Base-by-base conservation (phyloP, 2,329 filamentous ascomycete species). In the Microascus cirrosus region DNA sequence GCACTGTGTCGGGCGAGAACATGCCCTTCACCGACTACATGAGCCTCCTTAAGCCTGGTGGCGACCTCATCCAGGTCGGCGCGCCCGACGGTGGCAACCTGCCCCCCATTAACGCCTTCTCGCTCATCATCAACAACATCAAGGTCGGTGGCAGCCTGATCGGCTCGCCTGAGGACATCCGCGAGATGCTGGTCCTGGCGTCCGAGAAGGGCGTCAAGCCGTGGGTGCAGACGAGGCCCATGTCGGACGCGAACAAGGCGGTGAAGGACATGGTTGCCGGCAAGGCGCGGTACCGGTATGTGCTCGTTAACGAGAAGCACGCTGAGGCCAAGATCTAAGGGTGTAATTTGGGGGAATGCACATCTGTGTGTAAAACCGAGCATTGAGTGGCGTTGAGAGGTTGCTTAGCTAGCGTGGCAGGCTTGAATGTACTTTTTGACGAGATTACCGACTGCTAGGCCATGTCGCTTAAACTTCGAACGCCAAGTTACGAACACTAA, bases 11-110 rank as follows among this genome's bases (percentile, higher is more conserved):
- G 2, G 67, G 62, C 58, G 53, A 59, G 56, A 65, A 68, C 59
- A 85, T 89, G 81, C 85, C 85, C 0, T 66, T 89, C 25, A 67
- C 71, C 55, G 71, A 80, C 53, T 89, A 89, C 68, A 73, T 89
- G 60, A 67, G 73, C 32, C 72, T 89, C 10, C 73, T 89, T 36
- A 75, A 78, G 59, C 70, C 76, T 18, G 77, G 81, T 54, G 85
- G 86, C 5, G 75, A 74, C 15, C 83, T 87, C 63, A 77, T 87
- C 59, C 83, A 87, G 67, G 77, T 35, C n/a, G 28, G 54, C 15
- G 57, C 57, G 6, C 57, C 57, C 12, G 57, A 58, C 20, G 53
- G 42, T 20, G 57, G 57, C 18, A 55, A 55, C 25, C 53, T 58
- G 2, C 57, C 57, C 15, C 53, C 57, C 5, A 76, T 85, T 61